These are phyloP conservation scores for Dactylellina sp. DNA, from an alignment of 2,329 filamentous ascomycete genomes.

Conservation along the genomic window DNA sequence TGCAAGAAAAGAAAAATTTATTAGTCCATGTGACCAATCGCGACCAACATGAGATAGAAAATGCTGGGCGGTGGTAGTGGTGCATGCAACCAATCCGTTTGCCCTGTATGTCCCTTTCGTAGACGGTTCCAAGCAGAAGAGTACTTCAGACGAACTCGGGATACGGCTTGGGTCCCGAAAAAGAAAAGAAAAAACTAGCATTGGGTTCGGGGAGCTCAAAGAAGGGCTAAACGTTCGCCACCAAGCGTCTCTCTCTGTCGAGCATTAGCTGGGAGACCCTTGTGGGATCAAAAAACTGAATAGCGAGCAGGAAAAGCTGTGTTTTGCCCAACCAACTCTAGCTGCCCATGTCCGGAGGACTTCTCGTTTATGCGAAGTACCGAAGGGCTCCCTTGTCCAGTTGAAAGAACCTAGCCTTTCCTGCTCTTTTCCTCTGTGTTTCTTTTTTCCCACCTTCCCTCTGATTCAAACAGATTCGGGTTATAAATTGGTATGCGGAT, in stretches of 20 bases:
- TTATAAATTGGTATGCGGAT: conserved; percentile 48
- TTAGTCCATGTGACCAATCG: conserved; percentile 57
- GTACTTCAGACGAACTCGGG: conserved; percentile 25
- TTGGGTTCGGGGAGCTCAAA: conserved; percentile 23
- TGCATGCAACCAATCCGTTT: conserved; percentile 28
- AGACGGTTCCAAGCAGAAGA: conserved; percentile 11
- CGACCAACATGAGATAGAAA: conserved; percentile 44
- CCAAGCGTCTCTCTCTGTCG: conserved; percentile 51
- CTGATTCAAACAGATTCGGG: neutral
- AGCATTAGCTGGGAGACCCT: conserved; percentile 48
- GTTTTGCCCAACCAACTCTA: too few relatives aligned
- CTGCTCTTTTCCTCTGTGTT: conserved; percentile 12
- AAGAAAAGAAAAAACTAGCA: conserved; percentile 11
- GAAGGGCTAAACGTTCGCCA: conserved; percentile 53
- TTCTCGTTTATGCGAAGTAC: conserved; percentile 56
- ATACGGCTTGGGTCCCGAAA: conserved; percentile 1
- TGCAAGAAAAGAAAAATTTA: conserved; percentile 43
- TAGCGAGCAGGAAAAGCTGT: conserved; percentile 2
- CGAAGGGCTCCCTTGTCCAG: conserved; percentile 13
- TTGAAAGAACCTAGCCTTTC: conserved; percentile 8
- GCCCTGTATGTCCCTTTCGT: conserved; percentile 25
- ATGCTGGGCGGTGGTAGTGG: conserved; percentile 14
- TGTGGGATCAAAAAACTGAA: too few relatives aligned
- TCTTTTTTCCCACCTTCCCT: too few relatives aligned
- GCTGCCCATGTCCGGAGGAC: conserved; percentile 29